Base-by-base conservation (phyloP, 331 rosid species). In the Phaseolus coccineus region DNA sequence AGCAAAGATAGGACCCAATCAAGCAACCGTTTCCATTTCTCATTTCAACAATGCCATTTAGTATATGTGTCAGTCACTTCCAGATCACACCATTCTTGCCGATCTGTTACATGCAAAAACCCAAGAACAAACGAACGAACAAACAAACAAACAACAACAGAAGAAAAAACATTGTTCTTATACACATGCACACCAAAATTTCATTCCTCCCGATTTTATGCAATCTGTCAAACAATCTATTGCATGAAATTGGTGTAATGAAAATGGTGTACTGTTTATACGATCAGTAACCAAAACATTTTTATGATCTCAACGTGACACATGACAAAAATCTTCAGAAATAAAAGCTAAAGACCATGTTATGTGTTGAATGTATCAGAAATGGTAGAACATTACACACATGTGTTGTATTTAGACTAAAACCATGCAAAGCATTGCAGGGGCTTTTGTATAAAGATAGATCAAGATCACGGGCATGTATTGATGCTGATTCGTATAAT, bases 41-140 rank as follows among this genome's bases (percentile, higher is more conserved):
- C 71, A 65, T 37, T 22, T 22, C 71, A 65, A 64, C 70, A 22
- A 39, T 10, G 71, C 37, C 72, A 42, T 67, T 40, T 40, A 12
- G 53, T 9, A n/a, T 39, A 76, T 37, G 30, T 51, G 74, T 46
- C 73, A 42, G 40, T 48, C 62, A n/a, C 11, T 68, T 12, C 16
- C 15, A 28, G 37, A 16, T 33, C 58, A 25, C 75, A 24, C 59
- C 68, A 15, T 53, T 51, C 39, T 24, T 52, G 66, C 39, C 42
- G 47, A 12, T 51, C 58, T 13, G 69, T 19, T 5, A 51, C 37
- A 47, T 62, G 73, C 62, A 76, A 76, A 63, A 74, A 58, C 67
- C 52, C 61, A 78, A 68, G 56, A 25, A 28, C 39, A 68, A 66
- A 39, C 19, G 16, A 27, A 27, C 3, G 10, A 28, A 1, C 1